Base-by-base conservation (phyloP, 768 basidiomycete species). In the Filobasidium wieringae region DNA sequence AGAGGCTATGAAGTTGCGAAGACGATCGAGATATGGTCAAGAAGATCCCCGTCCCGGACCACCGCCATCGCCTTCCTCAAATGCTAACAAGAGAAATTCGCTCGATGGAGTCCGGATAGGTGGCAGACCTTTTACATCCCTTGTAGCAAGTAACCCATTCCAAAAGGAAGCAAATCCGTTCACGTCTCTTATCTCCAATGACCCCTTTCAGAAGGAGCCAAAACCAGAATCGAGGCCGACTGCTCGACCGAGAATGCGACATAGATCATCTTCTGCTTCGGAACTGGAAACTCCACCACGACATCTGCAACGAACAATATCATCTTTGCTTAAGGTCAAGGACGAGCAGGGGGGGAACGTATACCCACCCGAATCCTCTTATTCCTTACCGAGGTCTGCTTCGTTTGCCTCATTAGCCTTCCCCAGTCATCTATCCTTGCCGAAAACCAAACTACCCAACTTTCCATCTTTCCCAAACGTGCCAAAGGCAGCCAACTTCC, bases 241-340 rank as follows among this genome's bases (percentile, higher is more conserved):
- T 31, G 37, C 24, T 7, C 40, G 57, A 40, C 57, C 51, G 27
- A 52, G 34, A 24, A 31, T 58, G 15, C 39, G 58, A 3, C 52
- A 59, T 50, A 15, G 52, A 29, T 58, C 57, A 3, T 40, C 43
- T 14, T 58, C 57, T 7, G 36, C 51, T 6, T 53, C 57, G 19
- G 43, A 37, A 6, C 45, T 58, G 9, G 34, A 43, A 26, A 40
- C 57, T 15, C 8, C 57, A 4, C 51, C 57, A 19, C 34, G 57
- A 15, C 51, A 58, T 22, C 40, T 58, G 7, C 57, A 58, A 39
- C 50, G 57, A 29, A 58, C 57, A 29, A 58, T 58, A 26, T 58
- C 57, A 12, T 41, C 57, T 1, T 27, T 58, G 12, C 39, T 58
- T 15, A 47, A 31, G 33, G 2, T 30, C 30, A 15, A 51, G 51